Conservation (phyloP, 176 grass and related monocot genomes). For the Aegilops tauschii region DNA sequence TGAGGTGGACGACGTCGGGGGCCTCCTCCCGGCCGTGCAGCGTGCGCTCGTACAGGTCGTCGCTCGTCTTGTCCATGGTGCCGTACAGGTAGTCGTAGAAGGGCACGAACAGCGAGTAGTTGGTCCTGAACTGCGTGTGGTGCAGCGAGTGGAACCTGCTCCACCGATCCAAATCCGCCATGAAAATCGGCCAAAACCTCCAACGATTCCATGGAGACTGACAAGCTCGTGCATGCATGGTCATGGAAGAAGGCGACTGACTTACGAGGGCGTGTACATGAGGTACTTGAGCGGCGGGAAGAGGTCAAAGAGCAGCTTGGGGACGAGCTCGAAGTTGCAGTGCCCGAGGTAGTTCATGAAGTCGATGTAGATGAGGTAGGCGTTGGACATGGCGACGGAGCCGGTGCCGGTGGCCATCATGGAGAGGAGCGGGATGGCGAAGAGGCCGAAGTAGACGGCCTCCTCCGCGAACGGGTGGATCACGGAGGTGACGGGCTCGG, state of each 20-base stretch:
- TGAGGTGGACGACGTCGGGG: conserved; percentile 71
- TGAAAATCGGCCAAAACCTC: neutral
- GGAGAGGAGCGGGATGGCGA: conserved; percentile 62
- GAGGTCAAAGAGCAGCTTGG: conserved; percentile 48
- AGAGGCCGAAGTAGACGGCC: conserved; percentile 62
- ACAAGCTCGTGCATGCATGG: neutral
- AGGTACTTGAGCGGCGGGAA: conserved; percentile 85
- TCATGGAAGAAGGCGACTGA: neutral
- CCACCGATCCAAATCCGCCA: neutral
- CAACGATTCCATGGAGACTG: neutral
- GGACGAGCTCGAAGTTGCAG: conserved; percentile 95
- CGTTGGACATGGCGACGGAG: conserved; percentile 28
- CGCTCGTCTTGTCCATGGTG: conserved; percentile 57
- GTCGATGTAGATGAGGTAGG: conserved; percentile 68
- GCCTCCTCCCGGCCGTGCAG: conserved; percentile 15
- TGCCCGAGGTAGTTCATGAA: conserved; percentile 97
- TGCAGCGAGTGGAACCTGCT: conserved; percentile 69
- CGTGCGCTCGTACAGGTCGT: conserved; percentile 53
- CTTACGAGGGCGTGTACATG: conserved; percentile 95
- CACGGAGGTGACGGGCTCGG: conserved; percentile 77
- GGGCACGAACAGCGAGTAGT: conserved; percentile 83
- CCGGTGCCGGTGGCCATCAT: conserved; percentile 14
- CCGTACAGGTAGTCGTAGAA: conserved; percentile 68
- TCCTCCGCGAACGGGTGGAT: conserved; percentile 92
- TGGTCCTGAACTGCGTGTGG: conserved; percentile 72